Percentiles rank a stretch among this genome's conserved stretches.
Conservation (phyloP, 805 yeast genomes). For the Suhomyces sp. region DNA sequence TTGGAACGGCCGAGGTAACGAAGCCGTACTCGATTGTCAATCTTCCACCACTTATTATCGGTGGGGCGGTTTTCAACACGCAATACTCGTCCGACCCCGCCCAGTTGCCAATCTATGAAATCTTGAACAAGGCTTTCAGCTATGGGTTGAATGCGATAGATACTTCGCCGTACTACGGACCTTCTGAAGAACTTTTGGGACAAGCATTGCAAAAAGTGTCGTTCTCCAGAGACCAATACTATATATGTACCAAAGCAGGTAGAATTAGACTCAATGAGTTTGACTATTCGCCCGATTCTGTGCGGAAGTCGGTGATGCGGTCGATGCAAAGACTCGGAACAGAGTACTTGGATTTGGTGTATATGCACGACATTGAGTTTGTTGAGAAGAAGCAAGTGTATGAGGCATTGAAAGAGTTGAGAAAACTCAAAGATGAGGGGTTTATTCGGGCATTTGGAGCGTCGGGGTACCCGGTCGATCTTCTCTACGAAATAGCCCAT, state of each 20-base stretch:
- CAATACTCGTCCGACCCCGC: slow-evolving; percentile 75
- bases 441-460: slow-evolving; percentile 65
- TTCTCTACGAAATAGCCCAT: slow-evolving; percentile 52
- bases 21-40: slow-evolving; percentile 26
- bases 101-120: slow-evolving; percentile 52
- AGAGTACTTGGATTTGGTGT: slow-evolving; percentile 71
- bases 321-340: slow-evolving; percentile 68
- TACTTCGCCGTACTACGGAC: slow-evolving; percentile 93
- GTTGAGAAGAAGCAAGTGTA: slow-evolving; percentile 51
- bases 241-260: slow-evolving; percentile 84
- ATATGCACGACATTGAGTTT: slow-evolving; percentile 88
- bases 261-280: slow-evolving; percentile 65
- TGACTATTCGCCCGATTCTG: slow-evolving; percentile 64
- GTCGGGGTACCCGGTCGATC: slow-evolving; percentile 83
- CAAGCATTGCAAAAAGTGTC: slow-evolving; percentile 44
- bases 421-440: slow-evolving; percentile 61
- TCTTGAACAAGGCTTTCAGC: slow-evolving; percentile 58
- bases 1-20: slow-evolving; percentile 18
- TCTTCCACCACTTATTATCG: slow-evolving; percentile 63
- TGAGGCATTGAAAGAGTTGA: slow-evolving; percentile 63
- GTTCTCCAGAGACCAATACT: slow-evolving; percentile 59
- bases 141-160: slow-evolving; percentile 77
- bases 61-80: slow-evolving; percentile 85
- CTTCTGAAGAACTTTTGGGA: slow-evolving; percentile 76
- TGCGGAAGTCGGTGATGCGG: slow-evolving; percentile 61